phyloP scores from a whole-genome alignment of 306 rosid genomes.

The Coriaria nepalensis region DNA sequence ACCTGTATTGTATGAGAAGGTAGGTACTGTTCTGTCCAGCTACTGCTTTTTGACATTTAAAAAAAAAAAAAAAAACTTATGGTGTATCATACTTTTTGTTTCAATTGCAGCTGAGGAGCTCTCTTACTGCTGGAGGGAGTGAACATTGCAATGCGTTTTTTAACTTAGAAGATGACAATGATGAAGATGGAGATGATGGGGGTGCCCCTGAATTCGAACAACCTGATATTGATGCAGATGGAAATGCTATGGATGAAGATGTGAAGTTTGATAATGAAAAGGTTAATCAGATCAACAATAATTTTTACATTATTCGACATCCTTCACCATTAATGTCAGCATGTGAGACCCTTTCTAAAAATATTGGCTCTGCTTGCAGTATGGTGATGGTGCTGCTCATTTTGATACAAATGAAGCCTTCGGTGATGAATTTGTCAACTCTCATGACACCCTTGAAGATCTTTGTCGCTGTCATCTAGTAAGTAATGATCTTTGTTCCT shows the following conservation, averaged over 20 bases:
- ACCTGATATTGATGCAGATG: constrained; percentile 36
- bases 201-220: constrained; percentile 24
- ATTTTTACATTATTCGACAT: not conserved
- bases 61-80: too few relatives aligned
- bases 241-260: constrained; percentile 43
- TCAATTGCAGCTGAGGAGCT: constrained; percentile 61
- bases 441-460: constrained; percentile 66
- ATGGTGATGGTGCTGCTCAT: constrained; percentile 26
- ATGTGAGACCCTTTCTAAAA: constrained; percentile 12
- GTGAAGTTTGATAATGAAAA: constrained; percentile 25
- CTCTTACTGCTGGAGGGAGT: constrained; percentile 39
- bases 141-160: constrained; percentile 26
- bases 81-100: constrained; percentile 7
- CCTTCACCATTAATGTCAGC: too few relatives aligned
- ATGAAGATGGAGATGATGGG: constrained; percentile 30
- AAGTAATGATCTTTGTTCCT: constrained; percentile 18
- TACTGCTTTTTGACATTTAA: not conserved
- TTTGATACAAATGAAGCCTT: constrained; percentile 31
- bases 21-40: constrained; percentile 10
- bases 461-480: constrained; percentile 96
- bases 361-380: constrained; percentile 27
- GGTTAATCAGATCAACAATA: constrained; percentile 29
- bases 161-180: constrained; percentile 33
- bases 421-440: constrained; percentile 33
- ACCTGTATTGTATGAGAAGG: constrained; percentile 61